phyloP scores from a whole-genome alignment of 202 grass and related monocot species.

The Zizania palustris region DNA sequence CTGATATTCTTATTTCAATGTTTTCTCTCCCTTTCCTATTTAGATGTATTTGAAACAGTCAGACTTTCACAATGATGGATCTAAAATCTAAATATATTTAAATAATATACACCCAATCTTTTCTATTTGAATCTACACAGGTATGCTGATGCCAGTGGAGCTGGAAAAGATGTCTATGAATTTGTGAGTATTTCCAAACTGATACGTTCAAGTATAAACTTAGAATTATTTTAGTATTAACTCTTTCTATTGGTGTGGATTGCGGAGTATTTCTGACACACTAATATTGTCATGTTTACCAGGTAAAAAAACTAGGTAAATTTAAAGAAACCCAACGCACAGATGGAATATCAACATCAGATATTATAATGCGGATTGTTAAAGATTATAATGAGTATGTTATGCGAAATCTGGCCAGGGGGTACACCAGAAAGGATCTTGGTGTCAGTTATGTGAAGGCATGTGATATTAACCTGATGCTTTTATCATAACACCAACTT shows the following conservation, averaged over 20 bases:
- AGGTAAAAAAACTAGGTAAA: conserved; percentile 90
- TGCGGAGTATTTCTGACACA: conserved; percentile 9
- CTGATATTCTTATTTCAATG: conserved; percentile 7
- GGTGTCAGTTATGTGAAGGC: conserved; percentile 97
- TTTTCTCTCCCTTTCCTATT: neutral
- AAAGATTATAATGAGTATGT: conserved; percentile 99
- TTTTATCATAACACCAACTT: conserved; percentile 6
- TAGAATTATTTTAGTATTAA: conserved; percentile 10
- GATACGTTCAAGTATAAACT: conserved; percentile 30
- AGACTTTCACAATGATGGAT: conserved; percentile 10
- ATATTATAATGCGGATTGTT: conserved; percentile 96
- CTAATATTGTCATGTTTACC: conserved; percentile 30
- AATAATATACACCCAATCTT: conserved; percentile 19
- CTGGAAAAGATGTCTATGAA: conserved; percentile 91
- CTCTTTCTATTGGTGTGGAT: conserved; percentile 17
- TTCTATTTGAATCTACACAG: conserved; percentile 53
- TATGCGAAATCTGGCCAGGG: conserved; percentile 93
- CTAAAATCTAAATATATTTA: conserved; percentile 27
- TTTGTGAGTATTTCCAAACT: conserved; percentile 64
- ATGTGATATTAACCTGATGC: conserved; percentile 34
- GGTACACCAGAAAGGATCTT: conserved; percentile 95
- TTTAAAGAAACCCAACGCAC: conserved; percentile 98
- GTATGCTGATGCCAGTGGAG: conserved; percentile 98
- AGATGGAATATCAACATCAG: conserved; percentile 95
- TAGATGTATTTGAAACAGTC: neutral